phyloP scores from a whole-genome alignment of 2,329 filamentous ascomycete genomes.

The Rugonectria rugulosa region DNA sequence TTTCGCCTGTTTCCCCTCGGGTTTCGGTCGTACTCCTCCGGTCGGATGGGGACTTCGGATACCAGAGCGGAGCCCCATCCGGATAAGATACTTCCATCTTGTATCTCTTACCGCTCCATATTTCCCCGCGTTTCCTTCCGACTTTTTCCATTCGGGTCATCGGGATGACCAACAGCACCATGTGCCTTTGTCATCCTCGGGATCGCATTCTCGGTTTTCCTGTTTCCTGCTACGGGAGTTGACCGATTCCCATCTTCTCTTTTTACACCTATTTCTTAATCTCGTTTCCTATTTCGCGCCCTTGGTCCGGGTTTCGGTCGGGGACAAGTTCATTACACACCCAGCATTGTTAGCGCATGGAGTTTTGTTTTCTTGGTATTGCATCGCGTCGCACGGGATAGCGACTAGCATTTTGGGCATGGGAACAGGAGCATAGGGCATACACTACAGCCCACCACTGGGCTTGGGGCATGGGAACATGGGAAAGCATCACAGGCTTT shows the following conservation, averaged over 20 bases:
- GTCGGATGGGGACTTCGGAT: conserved; percentile 21
- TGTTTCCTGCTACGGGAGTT: not conserved
- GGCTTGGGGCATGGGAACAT: conserved; percentile 10
- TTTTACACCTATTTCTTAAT: conserved; percentile 10
- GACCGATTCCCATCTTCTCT: conserved; percentile 4
- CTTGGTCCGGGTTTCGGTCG: not conserved
- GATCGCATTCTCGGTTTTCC: conserved; percentile 2
- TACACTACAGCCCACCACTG: conserved; percentile 19
- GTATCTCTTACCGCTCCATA: not conserved
- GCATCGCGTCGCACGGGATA: conserved; percentile 12
- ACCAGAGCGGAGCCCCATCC: conserved; percentile 20
- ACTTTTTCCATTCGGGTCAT: conserved; percentile 11
- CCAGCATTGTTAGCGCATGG: conserved; percentile 16
- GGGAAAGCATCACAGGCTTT: conserved; percentile 5
- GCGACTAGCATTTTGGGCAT: conserved; percentile 1
- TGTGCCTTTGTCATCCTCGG: conserved; percentile 12
- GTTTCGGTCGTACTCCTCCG: conserved; percentile 22
- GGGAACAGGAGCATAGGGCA: conserved; percentile 13
- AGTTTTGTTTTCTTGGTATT: conserved; percentile 2
- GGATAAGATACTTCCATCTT: conserved; percentile 2
- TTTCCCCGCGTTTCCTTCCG: conserved; percentile 5
- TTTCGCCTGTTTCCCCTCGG: too few relatives aligned
- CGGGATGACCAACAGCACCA: conserved; percentile 9
- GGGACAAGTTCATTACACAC: conserved; percentile 1
- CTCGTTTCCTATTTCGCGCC: conserved; percentile 10